A percentile compares a stretch with the other conserved stretches of the same genome.
phyloP scores from a whole-genome alignment of 805 yeast species.

The Hagleromyces aurorensis region DNA sequence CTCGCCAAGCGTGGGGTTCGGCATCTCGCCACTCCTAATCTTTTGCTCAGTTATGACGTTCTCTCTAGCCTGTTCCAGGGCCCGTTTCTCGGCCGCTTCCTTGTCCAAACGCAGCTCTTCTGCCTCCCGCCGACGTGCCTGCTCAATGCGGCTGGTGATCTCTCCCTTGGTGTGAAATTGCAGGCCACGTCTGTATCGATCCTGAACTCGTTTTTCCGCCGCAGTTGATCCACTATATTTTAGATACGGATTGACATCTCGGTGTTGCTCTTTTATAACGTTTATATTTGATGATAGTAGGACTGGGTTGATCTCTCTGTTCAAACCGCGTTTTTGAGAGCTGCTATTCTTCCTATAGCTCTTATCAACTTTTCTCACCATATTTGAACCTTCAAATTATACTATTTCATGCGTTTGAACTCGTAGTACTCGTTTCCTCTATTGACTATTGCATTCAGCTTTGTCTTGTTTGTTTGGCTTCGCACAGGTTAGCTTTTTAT shows the following conservation, averaged over 20 bases:
- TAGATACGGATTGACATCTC: conserved; percentile 27
- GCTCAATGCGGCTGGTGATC: conserved; percentile 11
- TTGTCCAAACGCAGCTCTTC: conserved; percentile 30
- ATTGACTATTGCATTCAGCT: not conserved
- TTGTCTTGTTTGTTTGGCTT: no score
- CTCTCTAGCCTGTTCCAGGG: conserved; percentile 7
- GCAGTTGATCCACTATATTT: no score
- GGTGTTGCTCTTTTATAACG: conserved; percentile 18
- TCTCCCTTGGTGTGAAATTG: conserved; percentile 54
- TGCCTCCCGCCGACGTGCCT: conserved; percentile 17
- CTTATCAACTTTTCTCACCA: not conserved
- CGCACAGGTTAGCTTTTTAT: no score
- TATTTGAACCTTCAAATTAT: not conserved
- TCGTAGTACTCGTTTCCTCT: not conserved
- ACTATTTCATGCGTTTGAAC: not conserved
- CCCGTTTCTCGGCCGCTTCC: conserved; percentile 2
- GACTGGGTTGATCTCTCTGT: conserved; percentile 26
- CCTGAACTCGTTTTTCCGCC: conserved; percentile 3
- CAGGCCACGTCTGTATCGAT: conserved; percentile 13
- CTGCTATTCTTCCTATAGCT: not conserved
- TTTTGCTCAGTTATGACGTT: conserved; percentile 33
- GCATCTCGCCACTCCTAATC: conserved; percentile 37
- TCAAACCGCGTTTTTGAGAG: conserved; percentile 20
- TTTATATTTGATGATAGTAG: conserved; percentile 25
- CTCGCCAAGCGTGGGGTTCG: conserved; percentile 51